Conservation (phyloP, 129 eudicot species). For the Erigeron canadensis region DNA sequence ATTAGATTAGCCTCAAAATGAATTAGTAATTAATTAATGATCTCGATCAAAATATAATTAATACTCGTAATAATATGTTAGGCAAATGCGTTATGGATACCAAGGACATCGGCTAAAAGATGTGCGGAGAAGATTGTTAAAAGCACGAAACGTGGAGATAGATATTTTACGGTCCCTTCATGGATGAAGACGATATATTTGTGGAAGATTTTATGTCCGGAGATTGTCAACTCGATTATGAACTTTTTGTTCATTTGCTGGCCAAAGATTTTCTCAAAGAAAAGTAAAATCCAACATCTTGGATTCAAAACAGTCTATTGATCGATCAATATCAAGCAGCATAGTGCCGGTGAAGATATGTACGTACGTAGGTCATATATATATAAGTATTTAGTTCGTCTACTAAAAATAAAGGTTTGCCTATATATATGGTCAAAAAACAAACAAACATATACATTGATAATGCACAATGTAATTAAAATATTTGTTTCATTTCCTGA, state of each 20-base stretch:
- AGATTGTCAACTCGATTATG: conserved; percentile 40
- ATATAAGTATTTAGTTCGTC: too few relatives aligned
- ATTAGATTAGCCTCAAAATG: neutral
- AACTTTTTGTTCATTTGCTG: conserved; percentile 32
- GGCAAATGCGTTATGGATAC: conserved; percentile 39
- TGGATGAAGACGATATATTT: conserved; percentile 45
- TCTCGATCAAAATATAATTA: too few relatives aligned
- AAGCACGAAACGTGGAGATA: conserved; percentile 59
- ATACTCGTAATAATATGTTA: too few relatives aligned
- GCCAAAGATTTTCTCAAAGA: conserved; percentile 38
- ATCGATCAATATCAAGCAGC: conserved; percentile 2
- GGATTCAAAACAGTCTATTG: neutral
- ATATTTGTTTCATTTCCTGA: too few relatives aligned
- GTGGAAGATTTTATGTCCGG: conserved; percentile 45
- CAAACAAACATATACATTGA: too few relatives aligned
- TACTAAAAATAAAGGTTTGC: too few relatives aligned
- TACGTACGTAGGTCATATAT: too few relatives aligned
- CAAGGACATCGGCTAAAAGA: conserved; percentile 32
- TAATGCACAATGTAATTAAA: too few relatives aligned
- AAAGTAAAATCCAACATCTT: neutral
- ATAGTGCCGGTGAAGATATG: too few relatives aligned
- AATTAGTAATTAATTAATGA: too few relatives aligned
- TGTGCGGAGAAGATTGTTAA: conserved; percentile 56
- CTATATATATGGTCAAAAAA: too few relatives aligned
- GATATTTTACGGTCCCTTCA: conserved; percentile 47